Base-by-base conservation (phyloP, 2,329 filamentous ascomycete species). In the Trichoderma sp. region DNA sequence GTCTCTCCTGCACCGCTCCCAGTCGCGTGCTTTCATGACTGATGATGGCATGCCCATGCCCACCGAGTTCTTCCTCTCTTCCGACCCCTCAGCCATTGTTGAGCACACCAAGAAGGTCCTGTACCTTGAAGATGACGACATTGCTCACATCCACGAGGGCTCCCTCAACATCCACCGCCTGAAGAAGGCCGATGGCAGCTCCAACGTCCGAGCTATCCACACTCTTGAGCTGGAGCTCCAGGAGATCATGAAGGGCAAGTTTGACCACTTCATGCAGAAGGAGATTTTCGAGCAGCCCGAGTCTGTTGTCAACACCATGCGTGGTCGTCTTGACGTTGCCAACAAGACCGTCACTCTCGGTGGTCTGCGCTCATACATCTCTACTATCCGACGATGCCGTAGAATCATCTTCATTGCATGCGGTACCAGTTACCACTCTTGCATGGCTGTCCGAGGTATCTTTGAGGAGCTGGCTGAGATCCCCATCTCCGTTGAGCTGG, bases 211-310 rank as follows among this genome's bases (percentile, higher is more conserved):
- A 85, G 95, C 94, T 81, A 99, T 99, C 85, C 97, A 99, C 90
- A 99, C 97, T 74, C 91, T 99, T 75, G 97, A 99, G 89, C 94
- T 99, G 68, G 95, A 99, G 89, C 93, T 99, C 79, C 97, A 99
- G 89, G 95, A 99, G 89, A 99, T 99, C 87, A 99, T 99, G 97
- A 99, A 99, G 93, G 97, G 97, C 86, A 97, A 97, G 85, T 99
- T 98, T 87, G 97, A 99, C 86, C 97, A 99, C 89, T 99, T 98
- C 90, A 99, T 99, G 97, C 97, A 99, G 86, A 99, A 99, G 92
- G 97, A 99, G 86, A 99, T 99, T 83, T 99, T 99, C 85, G 97
- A 99, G 90, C 97, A 99, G 89, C 97, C 97, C 83, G 97, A 99
- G 88, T 99, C 97, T 16, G 95, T 99, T 77, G 93, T 99, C 88